Evolutionary conservation across 345 rosid genomes (phyloP).

Genomic region (Populus simonii): DNA sequence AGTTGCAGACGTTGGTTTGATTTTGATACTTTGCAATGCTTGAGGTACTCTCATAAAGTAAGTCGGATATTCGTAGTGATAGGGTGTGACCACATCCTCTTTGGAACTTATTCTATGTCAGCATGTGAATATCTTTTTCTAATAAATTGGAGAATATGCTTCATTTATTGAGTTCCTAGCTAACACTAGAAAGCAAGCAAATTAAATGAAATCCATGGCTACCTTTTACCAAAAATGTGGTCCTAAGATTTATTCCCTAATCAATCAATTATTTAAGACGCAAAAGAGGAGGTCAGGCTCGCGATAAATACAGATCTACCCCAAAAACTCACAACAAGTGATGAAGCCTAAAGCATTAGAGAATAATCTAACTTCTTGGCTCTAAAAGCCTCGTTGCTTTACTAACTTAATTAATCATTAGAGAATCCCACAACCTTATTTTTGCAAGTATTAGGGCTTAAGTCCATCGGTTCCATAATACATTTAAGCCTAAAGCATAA

Average conservation of each 20-base stretch:
- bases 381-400: too few species aligned
- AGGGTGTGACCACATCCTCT: slow-evolving; percentile 30
- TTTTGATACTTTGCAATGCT: slow-evolving; percentile 17
- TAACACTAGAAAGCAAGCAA: not conserved
- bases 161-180: not conserved
- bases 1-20: slow-evolving; percentile 12
- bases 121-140: slow-evolving; percentile 23
- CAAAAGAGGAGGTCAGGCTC: too few species aligned
- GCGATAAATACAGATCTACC: too few species aligned
- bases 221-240: slow-evolving; percentile 6
- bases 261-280: too few species aligned
- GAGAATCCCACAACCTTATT: too few species aligned
- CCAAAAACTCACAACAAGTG: too few species aligned
- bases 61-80: not conserved
- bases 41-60: slow-evolving; percentile 1
- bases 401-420: too few species aligned
- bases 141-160: not conserved
- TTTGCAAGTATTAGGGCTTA: too few species aligned
- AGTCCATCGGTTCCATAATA: too few species aligned
- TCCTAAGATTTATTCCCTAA: not conserved
- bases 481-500: too few species aligned
- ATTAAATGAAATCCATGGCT: not conserved
- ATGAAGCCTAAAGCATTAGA: too few species aligned
- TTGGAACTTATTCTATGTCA: slow-evolving; percentile 29
- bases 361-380: too few species aligned